Evolutionary conservation across 352 stramenopile genomes (phyloP), one percentile per base, ranked within the genome.

Genomic region (Phytophthora podocarpi): DNA sequence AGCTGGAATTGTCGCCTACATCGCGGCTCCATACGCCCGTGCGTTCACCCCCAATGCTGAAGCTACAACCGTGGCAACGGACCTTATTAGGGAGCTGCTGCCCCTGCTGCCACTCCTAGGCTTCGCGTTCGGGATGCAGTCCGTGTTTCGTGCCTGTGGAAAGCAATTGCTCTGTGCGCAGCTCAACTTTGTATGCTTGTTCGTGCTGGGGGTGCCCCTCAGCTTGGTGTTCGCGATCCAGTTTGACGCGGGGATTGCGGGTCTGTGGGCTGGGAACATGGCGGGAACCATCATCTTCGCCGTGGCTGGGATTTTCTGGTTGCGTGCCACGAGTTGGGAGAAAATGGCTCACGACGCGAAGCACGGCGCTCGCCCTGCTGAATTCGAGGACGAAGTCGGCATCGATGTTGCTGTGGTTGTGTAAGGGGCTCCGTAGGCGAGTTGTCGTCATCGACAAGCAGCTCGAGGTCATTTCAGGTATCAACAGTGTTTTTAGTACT

Each of bases 221-320:
- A 77, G 74, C 0, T 35, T 82, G 32, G 18, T 71, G 27, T 70
- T 89, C 27, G 81, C 72, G 0, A 64, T 87, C 49, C 31, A 69
- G 31, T 78, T 76, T 9, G 51, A 77, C 8, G 35, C 58, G 4
- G 78, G 81, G 3, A 72, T 83, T 54, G 40, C 70, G 1, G 83
- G 83, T 0, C 53, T 92, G 7, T 90, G 80, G 80, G 55, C 68
- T 28, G 83, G 83, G 0, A 71, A 89, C 21, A 74, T 87, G 53
- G 51, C 72, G 20, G 80, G 78, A n/a, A 68, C 76, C 5, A 16
- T 78, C 4, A 28, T 74, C 13, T 87, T 76, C 24, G 59, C 57
- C 1, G 36, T 85, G 15, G 75, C 64, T n/a, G 66, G 70, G 4
- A 31, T 71, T 23, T 43, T 74, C 0, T 87, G 74, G 68, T 42